A percentile compares a stretch with the other conserved stretches of the same genome.
phyloP scores from a whole-genome alignment of 2,329 filamentous ascomycete genomes.

The Colletotrichum costaricense region DNA sequence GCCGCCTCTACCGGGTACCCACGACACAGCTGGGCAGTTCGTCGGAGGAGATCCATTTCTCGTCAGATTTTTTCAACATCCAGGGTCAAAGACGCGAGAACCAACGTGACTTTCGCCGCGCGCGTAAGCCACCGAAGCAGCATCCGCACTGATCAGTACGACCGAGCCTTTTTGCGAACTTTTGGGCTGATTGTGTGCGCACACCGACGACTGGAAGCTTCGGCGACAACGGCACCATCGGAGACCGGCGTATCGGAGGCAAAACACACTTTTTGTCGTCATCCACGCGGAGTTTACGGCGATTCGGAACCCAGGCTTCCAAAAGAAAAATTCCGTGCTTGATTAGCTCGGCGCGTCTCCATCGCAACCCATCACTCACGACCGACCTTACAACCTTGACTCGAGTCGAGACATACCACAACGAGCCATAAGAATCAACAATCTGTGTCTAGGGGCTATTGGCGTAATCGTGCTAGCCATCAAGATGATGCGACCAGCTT shows the following conservation, averaged over 20 bases:
- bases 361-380: slow-evolving; percentile 3
- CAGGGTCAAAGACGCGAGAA: slow-evolving; percentile 1
- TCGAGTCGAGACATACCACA: not conserved
- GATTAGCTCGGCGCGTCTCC: not conserved
- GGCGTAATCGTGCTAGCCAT: not conserved
- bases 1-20: slow-evolving; percentile 5
- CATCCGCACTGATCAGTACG: not conserved
- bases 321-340: slow-evolving; percentile 7
- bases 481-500: slow-evolving; percentile 29
- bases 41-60: slow-evolving; percentile 30
- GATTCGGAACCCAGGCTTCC: slow-evolving; percentile 25
- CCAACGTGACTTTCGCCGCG: slow-evolving; percentile 13
- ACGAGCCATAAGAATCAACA: not conserved
- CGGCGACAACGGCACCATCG: slow-evolving; percentile 6
- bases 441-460: not conserved
- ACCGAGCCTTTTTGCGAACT: not conserved
- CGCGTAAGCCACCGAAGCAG: slow-evolving; percentile 18
- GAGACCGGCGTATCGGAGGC: not conserved
- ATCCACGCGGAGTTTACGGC: slow-evolving; percentile 23
- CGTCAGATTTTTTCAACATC: slow-evolving; percentile 29
- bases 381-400: slow-evolving; percentile 1
- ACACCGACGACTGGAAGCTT: not conserved
- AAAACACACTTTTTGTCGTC: slow-evolving; percentile 4
- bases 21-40: slow-evolving; percentile 20
- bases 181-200: not conserved